Evolutionary conservation across 1,284 basidiomycete species (phyloP).

Genomic region (Leucoagaricus sp.): DNA sequence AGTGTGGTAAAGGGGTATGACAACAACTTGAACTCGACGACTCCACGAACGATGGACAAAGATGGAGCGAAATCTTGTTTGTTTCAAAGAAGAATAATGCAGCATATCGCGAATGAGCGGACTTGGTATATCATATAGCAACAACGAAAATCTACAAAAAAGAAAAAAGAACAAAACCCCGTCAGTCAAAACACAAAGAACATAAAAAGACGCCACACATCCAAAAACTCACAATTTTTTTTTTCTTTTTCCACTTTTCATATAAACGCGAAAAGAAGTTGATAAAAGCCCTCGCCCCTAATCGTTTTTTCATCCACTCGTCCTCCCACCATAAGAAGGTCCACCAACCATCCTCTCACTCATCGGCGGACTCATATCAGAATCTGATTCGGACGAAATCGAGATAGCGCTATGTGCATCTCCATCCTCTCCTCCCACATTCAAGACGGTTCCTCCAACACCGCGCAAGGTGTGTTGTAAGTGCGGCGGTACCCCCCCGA

Average conservation of each 20-base stretch:
- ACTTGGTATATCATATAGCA: background rate
- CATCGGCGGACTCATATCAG: conserved; percentile 1
- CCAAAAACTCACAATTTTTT: background rate
- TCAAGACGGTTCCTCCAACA: too few relatives aligned
- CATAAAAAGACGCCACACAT: background rate
- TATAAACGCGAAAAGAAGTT: background rate
- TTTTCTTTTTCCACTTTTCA: background rate
- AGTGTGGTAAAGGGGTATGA: too few relatives aligned
- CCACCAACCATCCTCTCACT: background rate
- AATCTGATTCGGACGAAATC: conserved; percentile 2
- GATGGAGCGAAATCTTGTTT: background rate
- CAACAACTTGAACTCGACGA: too few relatives aligned
- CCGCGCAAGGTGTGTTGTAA: too few relatives aligned
- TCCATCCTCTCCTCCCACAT: background rate
- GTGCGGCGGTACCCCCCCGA: too few relatives aligned
- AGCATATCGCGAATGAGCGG: background rate
- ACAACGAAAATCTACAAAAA: background rate
- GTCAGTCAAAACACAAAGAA: background rate
- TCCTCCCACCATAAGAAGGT: background rate
- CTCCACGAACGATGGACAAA: background rate
- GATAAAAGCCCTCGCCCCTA: background rate
- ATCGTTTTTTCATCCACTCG: background rate
- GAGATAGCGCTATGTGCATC: background rate
- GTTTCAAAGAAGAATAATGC: background rate
- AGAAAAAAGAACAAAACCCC: too few relatives aligned